Base-by-base conservation (phyloP, 1,139 yeast genomes). In the Yamadazyma dushanensis region DNA sequence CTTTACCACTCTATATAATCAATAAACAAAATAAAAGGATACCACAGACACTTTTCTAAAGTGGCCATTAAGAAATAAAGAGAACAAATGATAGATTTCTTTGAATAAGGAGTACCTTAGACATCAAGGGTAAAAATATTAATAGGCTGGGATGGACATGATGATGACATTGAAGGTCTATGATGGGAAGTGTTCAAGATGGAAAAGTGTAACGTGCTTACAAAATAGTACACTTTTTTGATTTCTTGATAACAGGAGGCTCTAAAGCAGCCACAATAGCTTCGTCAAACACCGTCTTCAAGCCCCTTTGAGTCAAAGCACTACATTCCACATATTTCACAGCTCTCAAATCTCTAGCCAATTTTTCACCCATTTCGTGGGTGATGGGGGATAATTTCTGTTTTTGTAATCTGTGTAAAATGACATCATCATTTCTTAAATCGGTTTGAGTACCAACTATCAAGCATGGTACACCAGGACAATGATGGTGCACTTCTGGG, bases 401-500 rank as follows among this genome's bases (percentile, higher is more conserved):
- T 65, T 95, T 83, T 53, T 84, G 87, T 49, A 92, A 77, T 61
- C 94, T 84, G 57, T 89, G 92, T 53, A 88, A 75, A 44, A 90
- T 86, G 32, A 87, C 86, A 44, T 90, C 92, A 60, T 92, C 97
- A 53, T 86, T 90, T 60, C 98, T 83, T 56, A 90, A 73, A 72
- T 90, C 98, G 41, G 87, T 82, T 66, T 90, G 97, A 16, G 97
- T 90, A 47, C 97, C 97, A 27, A 90, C 97, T 56, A 90, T 87
- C 53, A 90, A 76, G 55, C 96, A 89, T 21, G 97, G 97, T 32
- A 89, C 96, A 42, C 95, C 96, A 15, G 97, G 97, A 56, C 97
- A 92, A 66, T 92, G 97, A 65, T 90, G 97, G 56, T 87, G 92
- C 43, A 92, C 96, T 64, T 92, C 98, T 22, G 97, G 97, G 68